Evolutionary conservation across 2,329 filamentous ascomycete species (phyloP).

Genomic region (Leptographium galeiforme): DNA sequence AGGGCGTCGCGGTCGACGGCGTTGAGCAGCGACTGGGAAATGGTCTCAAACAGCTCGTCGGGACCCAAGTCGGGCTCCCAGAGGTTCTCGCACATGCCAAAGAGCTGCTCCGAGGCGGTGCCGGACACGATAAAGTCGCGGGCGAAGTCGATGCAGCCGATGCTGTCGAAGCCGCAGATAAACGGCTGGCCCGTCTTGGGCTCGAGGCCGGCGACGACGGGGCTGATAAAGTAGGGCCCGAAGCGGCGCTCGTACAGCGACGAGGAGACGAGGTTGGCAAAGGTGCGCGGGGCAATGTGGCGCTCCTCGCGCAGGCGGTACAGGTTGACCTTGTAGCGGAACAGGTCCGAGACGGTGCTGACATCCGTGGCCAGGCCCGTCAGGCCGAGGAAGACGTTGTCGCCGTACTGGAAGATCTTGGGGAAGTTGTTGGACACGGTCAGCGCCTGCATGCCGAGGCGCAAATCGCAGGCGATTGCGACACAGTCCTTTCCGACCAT

Average conservation of each 20-base stretch:
- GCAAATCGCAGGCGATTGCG: conserved; percentile 96
- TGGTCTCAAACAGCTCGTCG: conserved; percentile 95
- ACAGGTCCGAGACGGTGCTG: conserved; percentile 84
- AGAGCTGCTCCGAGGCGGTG: conserved; percentile 92
- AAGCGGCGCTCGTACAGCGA: conserved; percentile 92
- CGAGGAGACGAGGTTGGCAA: conserved; percentile 88
- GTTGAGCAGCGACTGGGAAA: conserved; percentile 89
- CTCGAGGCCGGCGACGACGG: conserved; percentile 89
- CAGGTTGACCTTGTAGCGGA: conserved; percentile 99
- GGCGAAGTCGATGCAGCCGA: conserved; percentile 98
- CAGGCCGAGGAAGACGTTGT: conserved; percentile 77
- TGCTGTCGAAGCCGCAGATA: conserved; percentile 98
- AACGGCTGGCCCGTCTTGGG: conserved; percentile 89
- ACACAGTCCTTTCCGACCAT: conserved; percentile 99
- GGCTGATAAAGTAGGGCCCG: conserved; percentile 90
- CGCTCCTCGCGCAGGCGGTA: conserved; percentile 98
- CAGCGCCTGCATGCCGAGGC: conserved; percentile 87
- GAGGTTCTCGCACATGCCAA: conserved; percentile 94
- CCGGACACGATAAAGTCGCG: conserved; percentile 99
- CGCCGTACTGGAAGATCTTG: conserved; percentile 97
- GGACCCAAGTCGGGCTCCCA: conserved; percentile 95
- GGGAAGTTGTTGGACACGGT: conserved; percentile 99
- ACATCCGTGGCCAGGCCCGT: conserved; percentile 96
- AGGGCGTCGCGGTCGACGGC: conserved; percentile 93
- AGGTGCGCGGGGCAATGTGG: conserved; percentile 83